Conservation (phyloP, 2,329 filamentous ascomycete genomes). For the Aphanocladium album region DNA sequence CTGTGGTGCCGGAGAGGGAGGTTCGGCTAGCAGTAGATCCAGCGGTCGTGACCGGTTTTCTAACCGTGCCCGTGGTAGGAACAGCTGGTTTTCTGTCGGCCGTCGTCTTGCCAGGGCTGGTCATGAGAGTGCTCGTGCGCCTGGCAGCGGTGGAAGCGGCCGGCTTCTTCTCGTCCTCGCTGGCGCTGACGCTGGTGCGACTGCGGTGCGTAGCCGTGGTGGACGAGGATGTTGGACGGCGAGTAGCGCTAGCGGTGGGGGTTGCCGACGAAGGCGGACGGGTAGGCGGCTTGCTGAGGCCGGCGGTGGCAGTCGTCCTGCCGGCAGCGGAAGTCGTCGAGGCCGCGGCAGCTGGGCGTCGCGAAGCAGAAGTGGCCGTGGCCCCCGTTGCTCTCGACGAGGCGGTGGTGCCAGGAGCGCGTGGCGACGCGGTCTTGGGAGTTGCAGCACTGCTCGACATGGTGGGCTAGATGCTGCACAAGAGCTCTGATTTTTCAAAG, state of each 20-base stretch:
- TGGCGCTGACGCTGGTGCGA: constrained; percentile 43
- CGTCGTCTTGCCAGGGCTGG: constrained; percentile 31
- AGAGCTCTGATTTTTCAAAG: background rate
- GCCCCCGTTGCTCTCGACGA: constrained; percentile 17
- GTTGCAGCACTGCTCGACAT: constrained; percentile 9
- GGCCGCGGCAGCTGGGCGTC: constrained; percentile 30
- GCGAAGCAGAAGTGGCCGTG: constrained; percentile 21
- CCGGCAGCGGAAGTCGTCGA: constrained; percentile 25
- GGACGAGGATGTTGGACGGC: constrained; percentile 28
- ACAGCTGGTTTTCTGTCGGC: constrained; percentile 32
- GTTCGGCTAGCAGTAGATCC: constrained; percentile 26
- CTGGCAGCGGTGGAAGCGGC: constrained; percentile 30
- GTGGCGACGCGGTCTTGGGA: constrained; percentile 31
- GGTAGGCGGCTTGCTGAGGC: constrained; percentile 44
- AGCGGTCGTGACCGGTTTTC: constrained; percentile 30
- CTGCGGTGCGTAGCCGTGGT: constrained; percentile 40
- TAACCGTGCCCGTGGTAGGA: constrained; percentile 26
- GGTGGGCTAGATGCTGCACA: constrained; percentile 8
- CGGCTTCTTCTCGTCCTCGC: constrained; percentile 47
- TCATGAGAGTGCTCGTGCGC: constrained; percentile 39
- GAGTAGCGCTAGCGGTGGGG: constrained; percentile 29
- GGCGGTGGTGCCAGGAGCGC: constrained; percentile 25
- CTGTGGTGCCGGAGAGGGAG: constrained; percentile 21
- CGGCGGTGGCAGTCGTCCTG: constrained; percentile 29
- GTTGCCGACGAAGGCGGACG: constrained; percentile 35